phyloP scores from a whole-genome alignment of 257 asterid genomes.

The Forsythia suspensa region DNA sequence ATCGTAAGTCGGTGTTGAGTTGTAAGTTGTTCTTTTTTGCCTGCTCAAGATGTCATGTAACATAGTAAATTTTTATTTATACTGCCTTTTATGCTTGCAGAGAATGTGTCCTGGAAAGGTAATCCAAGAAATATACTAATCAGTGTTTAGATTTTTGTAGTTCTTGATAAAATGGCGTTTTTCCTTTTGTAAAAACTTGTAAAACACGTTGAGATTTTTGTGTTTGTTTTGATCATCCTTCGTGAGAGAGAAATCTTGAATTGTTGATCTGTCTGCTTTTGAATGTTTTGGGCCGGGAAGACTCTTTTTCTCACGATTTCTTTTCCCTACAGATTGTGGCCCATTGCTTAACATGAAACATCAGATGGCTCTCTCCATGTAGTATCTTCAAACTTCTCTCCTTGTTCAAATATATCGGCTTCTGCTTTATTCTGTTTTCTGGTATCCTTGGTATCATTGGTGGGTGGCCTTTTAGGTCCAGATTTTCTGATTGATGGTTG shows the following conservation, averaged over 20 bases:
- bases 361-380: conserved; percentile 58
- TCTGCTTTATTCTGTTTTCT: conserved; percentile 15
- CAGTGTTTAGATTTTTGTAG: background rate
- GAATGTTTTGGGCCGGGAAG: conserved; percentile 8
- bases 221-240: background rate
- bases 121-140: conserved; percentile 1
- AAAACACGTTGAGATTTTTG: background rate
- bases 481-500: conserved; percentile 51
- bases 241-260: background rate
- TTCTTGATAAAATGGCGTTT: background rate
- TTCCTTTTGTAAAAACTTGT: background rate
- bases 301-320: conserved; percentile 9
- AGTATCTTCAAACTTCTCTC: background rate
- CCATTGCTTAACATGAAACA: conserved; percentile 8
- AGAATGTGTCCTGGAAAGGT: background rate
- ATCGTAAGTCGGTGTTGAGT: background rate
- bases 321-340: background rate
- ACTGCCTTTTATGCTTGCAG: background rate
- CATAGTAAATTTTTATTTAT: background rate
- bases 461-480: conserved; percentile 23
- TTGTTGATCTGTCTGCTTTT: background rate
- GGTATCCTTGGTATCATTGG: background rate
- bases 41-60: conserved; percentile 4
- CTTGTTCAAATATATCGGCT: background rate
- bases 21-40: conserved; percentile 12